Evolutionary conservation across 202 grass and related monocot species (phyloP), one percentile per base, ranked within the genome.

Genomic region (Zizania palustris): DNA sequence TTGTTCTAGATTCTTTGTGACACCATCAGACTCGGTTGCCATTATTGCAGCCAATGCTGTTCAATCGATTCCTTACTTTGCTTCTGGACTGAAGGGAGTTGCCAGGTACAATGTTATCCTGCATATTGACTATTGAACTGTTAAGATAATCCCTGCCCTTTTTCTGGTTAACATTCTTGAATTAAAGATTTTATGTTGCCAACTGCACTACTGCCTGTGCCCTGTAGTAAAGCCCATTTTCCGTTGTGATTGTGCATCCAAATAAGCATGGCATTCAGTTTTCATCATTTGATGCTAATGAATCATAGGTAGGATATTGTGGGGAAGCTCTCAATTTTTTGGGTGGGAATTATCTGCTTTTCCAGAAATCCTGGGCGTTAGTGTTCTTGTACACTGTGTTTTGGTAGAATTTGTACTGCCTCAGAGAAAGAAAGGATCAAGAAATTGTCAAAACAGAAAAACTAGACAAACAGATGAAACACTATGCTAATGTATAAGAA

Each of bases 41-140:
- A 95, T 98, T 40, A 98, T 95, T 75, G 91, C 89, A 14, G 95
- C 95, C 45, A 98, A 98, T 90, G 95, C 95, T 88, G 91, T 98
- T 48, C 87, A 95, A 57, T 77, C 96, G 12, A 98, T 95, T 83
- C 95, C 95, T 50, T 98, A 95, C 81, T 98, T 98, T 65, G 22
- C 87, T 76, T 98, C 89, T 88, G 95, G 95, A 69, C 77, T 98
- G 80, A 98, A 98, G 77, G 95, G 95, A 66, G 95, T 95, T 94
- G 95, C 95, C 39, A 94, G 95, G 95, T 99, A 92, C 57, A 39
- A 46, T 34, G 0, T 2, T 83, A 37, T 45, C 55, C 49, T 76
- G 20, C 60, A 28, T 51, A 63, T 74, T 67, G 56, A 49, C 19
- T 51, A 63, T 74, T 67, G 56, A 49, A n/a, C 36, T 85, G 45